Evolutionary conservation across 2,329 filamentous ascomycete genomes (phyloP).

Genomic region (Penicillium sp.): DNA sequence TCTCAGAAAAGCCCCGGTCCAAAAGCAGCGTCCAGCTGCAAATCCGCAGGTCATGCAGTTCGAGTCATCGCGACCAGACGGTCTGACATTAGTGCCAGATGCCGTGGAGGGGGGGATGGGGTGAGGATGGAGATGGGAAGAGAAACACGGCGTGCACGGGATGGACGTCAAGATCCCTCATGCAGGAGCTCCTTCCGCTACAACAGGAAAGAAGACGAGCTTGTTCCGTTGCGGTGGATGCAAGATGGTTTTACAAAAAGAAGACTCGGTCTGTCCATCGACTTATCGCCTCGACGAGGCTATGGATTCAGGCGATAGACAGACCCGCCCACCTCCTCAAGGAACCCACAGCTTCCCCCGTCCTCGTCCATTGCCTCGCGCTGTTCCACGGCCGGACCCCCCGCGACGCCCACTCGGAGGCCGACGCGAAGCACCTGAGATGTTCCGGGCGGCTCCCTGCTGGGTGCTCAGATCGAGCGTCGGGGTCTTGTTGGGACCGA

Average conservation of each 20-base stretch:
- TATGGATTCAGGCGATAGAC: constrained; percentile 5
- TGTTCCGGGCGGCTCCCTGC: constrained; percentile 38
- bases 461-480: constrained; percentile 39
- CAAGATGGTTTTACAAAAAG: constrained; percentile 21
- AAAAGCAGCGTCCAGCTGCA: too few relatives aligned
- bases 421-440: constrained; percentile 39
- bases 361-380: constrained; percentile 43
- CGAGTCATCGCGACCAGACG: constrained; percentile 7
- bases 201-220: constrained; percentile 25
- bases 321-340: constrained; percentile 37
- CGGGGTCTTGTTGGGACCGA: constrained; percentile 33
- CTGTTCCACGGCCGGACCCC: constrained; percentile 36
- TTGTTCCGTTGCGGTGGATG: constrained; percentile 21
- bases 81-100: constrained; percentile 8
- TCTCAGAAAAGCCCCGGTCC: neutral
- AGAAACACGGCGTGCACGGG: constrained; percentile 15
- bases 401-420: constrained; percentile 37
- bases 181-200: too few relatives aligned
- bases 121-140: constrained; percentile 11
- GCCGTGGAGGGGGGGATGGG: constrained; percentile 12
- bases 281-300: constrained; percentile 17
- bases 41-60: too few relatives aligned
- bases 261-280: constrained; percentile 16
- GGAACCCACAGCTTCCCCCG: constrained; percentile 52
- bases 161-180: constrained; percentile 13